phyloP scores from a whole-genome alignment of 2,329 filamentous ascomycete genomes.

The Phaeosphaeria sp. region DNA sequence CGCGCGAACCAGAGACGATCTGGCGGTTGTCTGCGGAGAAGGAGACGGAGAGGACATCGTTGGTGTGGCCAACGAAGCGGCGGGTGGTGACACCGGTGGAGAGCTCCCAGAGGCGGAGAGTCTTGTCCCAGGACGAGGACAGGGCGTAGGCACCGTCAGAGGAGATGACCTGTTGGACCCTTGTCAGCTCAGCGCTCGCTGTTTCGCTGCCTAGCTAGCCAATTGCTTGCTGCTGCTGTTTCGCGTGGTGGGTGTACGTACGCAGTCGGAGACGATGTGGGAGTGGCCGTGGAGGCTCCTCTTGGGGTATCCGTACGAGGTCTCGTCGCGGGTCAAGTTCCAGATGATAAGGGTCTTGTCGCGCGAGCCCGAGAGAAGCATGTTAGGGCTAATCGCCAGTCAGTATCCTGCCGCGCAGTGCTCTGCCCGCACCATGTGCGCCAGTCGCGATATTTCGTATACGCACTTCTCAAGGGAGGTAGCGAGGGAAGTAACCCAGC shows the following conservation, averaged over 20 bases:
- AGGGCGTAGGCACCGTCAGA: constrained; percentile 99
- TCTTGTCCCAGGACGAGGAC: constrained; percentile 99
- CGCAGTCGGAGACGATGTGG: constrained; percentile 99
- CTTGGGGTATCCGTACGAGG: constrained; percentile 98
- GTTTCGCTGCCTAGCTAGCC: constrained; percentile 27
- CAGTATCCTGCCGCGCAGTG: constrained; percentile 35
- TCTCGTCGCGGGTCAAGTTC: constrained; percentile 99
- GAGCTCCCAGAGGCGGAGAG: constrained; percentile 98
- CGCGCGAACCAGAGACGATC: constrained; percentile 98
- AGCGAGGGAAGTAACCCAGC: constrained; percentile 98
- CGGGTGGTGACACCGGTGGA: constrained; percentile 96
- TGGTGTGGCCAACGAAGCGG: constrained; percentile 98
- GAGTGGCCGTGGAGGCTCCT: constrained; percentile 98
- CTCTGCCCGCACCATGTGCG: constrained; percentile 1
- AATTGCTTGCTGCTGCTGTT: constrained; percentile 25
- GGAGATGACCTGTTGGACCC: constrained; percentile 82
- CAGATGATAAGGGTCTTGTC: constrained; percentile 99
- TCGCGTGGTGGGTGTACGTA: constrained; percentile 65
- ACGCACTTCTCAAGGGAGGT: constrained; percentile 96
- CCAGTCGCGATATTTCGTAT: not conserved
- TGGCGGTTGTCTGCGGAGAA: constrained; percentile 99
- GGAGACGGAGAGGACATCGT: constrained; percentile 98
- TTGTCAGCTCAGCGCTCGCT: constrained; percentile 36
- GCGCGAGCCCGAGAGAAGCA: constrained; percentile 96
- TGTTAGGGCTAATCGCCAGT: constrained; percentile 78